Base-by-base conservation (phyloP, 352 stramenopile species). In the Thraustochytrium sp. region DNA sequence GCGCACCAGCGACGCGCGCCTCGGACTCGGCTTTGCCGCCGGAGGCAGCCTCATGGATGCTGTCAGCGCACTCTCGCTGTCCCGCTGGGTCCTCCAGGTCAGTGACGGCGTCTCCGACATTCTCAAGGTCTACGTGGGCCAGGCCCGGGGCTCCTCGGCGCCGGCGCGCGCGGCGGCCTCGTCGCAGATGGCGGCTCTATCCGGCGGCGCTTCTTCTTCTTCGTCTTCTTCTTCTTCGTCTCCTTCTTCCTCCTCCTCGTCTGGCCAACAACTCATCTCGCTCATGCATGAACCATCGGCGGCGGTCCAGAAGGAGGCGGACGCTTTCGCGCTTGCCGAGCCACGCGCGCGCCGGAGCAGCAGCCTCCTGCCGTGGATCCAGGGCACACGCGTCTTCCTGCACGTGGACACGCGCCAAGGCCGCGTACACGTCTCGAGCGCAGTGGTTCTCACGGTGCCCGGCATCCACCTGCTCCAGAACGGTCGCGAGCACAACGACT, bases 341-440 rank as follows among this genome's bases (percentile, higher is more conserved):
- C 48, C 48, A n/a, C 59, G 59, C 34, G 16, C 59, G 42, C 59
- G 59, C 36, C 9, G 59, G 26, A 72, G 59, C 40, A 72, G 59
- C 59, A 72, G 59, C n/a, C 59, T 72, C 16, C 59, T 72, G 31
- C 59, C 59, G 9, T 72, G 59, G 59, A 46, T 72, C 16, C 59
- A 72, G 26, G 59, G 59, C 16, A 72, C 59, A 21, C 59, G 59
- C 40, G 59, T 72, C 9, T 72, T 72, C 46, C 4, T 72, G 40
- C 59, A 72, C n/a, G 36, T 72, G 9, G 59, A 72, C 40, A 31
- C n/a, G 9, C 34, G 36, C 59, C 13, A 72, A 44, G 59, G 59
- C 5, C 11, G n/a, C 1, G 59, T 31, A 11, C 26, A 49, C n/a
- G 9, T 72, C 1, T 11, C 59, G 0, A 72, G 59, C 26, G 46